phyloP scores from a whole-genome alignment of 1,284 basidiomycete species.

The Apiotrichum veenhuisii region DNA sequence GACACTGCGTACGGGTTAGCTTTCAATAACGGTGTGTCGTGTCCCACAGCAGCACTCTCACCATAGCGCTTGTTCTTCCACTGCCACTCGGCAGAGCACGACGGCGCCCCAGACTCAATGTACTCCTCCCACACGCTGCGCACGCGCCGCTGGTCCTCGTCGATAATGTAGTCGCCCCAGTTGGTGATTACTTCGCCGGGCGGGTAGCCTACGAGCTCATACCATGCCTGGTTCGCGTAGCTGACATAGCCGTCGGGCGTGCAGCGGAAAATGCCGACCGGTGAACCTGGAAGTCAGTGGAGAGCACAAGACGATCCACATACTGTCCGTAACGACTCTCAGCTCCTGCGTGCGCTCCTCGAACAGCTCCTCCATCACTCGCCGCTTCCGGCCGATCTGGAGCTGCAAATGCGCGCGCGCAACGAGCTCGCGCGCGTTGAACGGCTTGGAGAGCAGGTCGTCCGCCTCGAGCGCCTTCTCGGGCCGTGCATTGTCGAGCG shows the following conservation, averaged over 20 bases:
- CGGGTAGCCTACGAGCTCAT: conserved; percentile 34
- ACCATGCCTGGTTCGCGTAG: conserved; percentile 39
- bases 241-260: conserved; percentile 33
- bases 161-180: conserved; percentile 33
- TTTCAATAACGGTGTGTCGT: too few relatives aligned
- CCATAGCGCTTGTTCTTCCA: conserved; percentile 35
- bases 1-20: conserved; percentile 6
- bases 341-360: conserved; percentile 43
- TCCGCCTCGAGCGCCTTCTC: conserved; percentile 41
- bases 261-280: conserved; percentile 44
- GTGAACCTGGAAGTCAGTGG: conserved; percentile 25
- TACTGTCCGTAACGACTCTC: conserved; percentile 33
- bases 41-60: neutral
- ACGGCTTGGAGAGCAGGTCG: conserved; percentile 46
- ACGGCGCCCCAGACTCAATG: conserved; percentile 6
- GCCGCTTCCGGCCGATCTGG: conserved; percentile 41
- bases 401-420: conserved; percentile 47
- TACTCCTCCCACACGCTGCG: conserved; percentile 25
- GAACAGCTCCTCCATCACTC: conserved; percentile 39
- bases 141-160: conserved; percentile 18
- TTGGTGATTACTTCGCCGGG: conserved; percentile 20
- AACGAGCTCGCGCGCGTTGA: conserved; percentile 49
- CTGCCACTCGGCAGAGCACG: conserved; percentile 26
- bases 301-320: neutral
- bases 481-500: conserved; percentile 37